These are phyloP conservation scores for Lachnellula subtilissima DNA, from an alignment of 2,329 filamentous ascomycete genomes.

Conservation along the genomic window DNA sequence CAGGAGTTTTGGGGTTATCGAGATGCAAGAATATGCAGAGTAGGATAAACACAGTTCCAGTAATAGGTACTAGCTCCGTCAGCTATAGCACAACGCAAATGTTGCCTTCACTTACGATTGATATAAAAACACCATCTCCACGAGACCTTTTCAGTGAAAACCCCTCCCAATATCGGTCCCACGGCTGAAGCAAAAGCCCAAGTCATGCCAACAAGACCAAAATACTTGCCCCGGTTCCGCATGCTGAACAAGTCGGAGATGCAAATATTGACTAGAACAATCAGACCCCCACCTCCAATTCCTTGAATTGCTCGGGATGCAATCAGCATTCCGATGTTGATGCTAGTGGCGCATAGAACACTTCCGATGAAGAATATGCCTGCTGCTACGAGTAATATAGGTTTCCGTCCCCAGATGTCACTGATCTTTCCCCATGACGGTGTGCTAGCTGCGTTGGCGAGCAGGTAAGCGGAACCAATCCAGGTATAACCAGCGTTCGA, in stretches of 20 bases:
- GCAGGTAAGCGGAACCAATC: slow-evolving; percentile 70
- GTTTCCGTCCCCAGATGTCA: slow-evolving; percentile 55
- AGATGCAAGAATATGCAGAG: slow-evolving; percentile 60
- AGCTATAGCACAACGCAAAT: not conserved
- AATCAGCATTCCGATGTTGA: slow-evolving; percentile 44
- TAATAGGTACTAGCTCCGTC: slow-evolving; percentile 22
- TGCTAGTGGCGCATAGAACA: slow-evolving; percentile 43
- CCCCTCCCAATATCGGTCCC: slow-evolving; percentile 63
- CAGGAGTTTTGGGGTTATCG: slow-evolving; percentile 60
- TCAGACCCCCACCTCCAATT: slow-evolving; percentile 46
- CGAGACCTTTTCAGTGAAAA: slow-evolving; percentile 55
- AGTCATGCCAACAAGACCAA: slow-evolving; percentile 53
- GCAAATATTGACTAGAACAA: slow-evolving; percentile 49
- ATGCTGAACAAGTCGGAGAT: slow-evolving; percentile 51
- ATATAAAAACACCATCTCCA: slow-evolving; percentile 52
- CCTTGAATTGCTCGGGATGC: slow-evolving; percentile 42
- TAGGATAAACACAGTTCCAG: slow-evolving; percentile 40
- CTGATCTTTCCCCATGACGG: slow-evolving; percentile 61
- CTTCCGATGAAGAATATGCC: slow-evolving; percentile 49
- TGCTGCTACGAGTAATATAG: slow-evolving; percentile 44
- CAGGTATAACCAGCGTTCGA: slow-evolving; percentile 57
- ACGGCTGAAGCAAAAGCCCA: slow-evolving; percentile 60
- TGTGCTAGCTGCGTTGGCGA: slow-evolving; percentile 61
- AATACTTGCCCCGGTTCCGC: slow-evolving; percentile 44
- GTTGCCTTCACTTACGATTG: slow-evolving; percentile 1